Percentiles rank a stretch among this genome's conserved stretches.
These are phyloP conservation scores for Solanum sitiens DNA, from an alignment of 257 asterid species.

Conservation along the genomic window DNA sequence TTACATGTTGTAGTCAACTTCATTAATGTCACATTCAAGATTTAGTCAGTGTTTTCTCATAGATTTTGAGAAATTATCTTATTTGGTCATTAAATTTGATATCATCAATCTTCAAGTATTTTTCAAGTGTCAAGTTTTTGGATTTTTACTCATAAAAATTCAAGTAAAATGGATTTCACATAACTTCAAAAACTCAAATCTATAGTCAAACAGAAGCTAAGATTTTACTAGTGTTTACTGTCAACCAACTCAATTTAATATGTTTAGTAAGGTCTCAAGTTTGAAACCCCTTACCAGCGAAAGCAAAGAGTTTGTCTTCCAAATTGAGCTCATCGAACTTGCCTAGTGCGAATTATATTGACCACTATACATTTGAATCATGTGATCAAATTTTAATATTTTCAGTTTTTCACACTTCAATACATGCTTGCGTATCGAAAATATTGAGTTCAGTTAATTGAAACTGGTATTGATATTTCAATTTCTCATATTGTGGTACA, in stretches of 20 bases:
- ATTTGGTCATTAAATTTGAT: neutral
- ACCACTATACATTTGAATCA: neutral
- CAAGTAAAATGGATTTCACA: neutral
- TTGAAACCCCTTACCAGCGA: accelerated
- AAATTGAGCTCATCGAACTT: accelerated
- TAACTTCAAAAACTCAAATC: neutral
- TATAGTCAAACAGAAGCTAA: neutral
- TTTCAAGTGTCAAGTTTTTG: no score
- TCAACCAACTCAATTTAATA: neutral
- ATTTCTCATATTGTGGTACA: conserved; percentile 6
- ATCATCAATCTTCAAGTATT: neutral
- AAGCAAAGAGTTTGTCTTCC: neutral
- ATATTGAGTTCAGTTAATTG: neutral
- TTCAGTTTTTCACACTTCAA: neutral
- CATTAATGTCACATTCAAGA: neutral
- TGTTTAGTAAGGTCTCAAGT: neutral
- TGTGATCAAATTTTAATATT: neutral
- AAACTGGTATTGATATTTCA: neutral
- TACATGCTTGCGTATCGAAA: neutral
- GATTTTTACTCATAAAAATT: neutral
- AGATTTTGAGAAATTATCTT: neutral
- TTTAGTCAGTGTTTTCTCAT: neutral
- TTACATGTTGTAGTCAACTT: neutral
- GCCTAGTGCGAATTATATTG: neutral
- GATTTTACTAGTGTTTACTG: neutral